Evolutionary conservation across 257 asterid species (phyloP).

Genomic region (Ophiorrhiza pumila): DNA sequence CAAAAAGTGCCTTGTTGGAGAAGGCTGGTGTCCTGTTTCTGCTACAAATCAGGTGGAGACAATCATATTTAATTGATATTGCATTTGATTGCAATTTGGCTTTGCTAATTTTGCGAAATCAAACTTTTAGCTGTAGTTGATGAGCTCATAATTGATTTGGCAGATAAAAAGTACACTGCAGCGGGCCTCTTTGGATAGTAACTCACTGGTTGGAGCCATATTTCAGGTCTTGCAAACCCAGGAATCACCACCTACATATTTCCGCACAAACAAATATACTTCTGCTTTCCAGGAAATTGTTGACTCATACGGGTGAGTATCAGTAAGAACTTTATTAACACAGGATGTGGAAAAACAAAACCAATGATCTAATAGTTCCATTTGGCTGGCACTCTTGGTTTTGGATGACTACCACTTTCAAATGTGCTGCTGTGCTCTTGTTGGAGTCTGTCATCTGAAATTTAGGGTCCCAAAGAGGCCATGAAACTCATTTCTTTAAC

Average conservation of each 20-base stretch:
- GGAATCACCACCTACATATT: constrained; percentile 63
- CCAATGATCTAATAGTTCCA: not conserved
- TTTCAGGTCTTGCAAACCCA: constrained; percentile 52
- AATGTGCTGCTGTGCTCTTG: not conserved
- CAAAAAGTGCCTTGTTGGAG: constrained; percentile 62
- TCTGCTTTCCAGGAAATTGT: constrained; percentile 61
- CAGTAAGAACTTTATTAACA: not conserved
- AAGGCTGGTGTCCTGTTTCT: constrained; percentile 73
- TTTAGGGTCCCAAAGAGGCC: not conserved
- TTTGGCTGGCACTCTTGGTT: not conserved
- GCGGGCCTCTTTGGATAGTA: constrained; percentile 47
- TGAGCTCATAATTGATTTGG: constrained; percentile 21
- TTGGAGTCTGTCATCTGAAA: not conserved
- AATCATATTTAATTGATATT: not conserved
- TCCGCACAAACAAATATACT: constrained; percentile 54
- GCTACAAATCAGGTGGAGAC: constrained; percentile 46
- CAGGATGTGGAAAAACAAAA: not conserved
- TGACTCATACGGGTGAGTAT: constrained; percentile 65
- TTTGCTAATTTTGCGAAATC: not conserved
- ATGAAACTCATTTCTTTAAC: not conserved
- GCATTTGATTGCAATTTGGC: not conserved
- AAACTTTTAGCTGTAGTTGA: not conserved
- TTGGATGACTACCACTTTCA: not conserved
- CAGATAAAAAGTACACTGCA: constrained; percentile 46
- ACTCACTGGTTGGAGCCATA: constrained; percentile 55